These are phyloP conservation scores for Diversispora epigaea DNA, from an alignment of 192 early-diverging fungal genomes.

Conservation along the genomic window DNA sequence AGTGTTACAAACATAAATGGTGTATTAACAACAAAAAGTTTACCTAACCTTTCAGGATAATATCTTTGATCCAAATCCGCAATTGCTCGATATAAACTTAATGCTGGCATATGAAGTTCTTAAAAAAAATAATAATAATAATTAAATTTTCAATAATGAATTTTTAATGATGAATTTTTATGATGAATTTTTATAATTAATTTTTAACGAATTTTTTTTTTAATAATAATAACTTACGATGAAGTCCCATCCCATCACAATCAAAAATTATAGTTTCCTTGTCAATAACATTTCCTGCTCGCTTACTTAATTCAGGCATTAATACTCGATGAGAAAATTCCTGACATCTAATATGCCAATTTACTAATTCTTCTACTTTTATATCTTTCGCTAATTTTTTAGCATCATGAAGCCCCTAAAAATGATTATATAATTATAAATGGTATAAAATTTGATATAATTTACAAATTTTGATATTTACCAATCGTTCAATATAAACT, in stretches of 20 bases:
- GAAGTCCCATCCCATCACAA: constrained; percentile 79
- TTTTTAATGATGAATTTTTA: not conserved
- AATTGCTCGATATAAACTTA: constrained; percentile 70
- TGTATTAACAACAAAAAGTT: constrained; percentile 91
- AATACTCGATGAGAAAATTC: constrained; percentile 68
- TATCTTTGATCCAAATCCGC: constrained; percentile 87
- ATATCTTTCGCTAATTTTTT: constrained; percentile 62
- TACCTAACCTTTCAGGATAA: constrained; percentile 92
- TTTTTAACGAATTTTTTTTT: not conserved
- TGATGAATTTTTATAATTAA: not conserved
- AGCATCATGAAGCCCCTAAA: constrained; percentile 60
- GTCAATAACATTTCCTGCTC: constrained; percentile 65
- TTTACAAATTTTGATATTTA: constrained; percentile 36
- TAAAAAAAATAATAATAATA: not conserved
- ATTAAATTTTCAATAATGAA: not conserved
- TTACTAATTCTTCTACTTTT: constrained; percentile 60
- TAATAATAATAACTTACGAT: constrained; percentile 58
- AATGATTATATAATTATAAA: not conserved
- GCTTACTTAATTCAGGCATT: constrained; percentile 78
- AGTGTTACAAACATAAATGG: constrained; percentile 83
- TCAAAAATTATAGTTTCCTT: constrained; percentile 90
- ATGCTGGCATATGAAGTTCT: constrained; percentile 65
- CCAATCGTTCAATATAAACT: constrained; percentile 89
- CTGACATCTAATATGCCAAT: constrained; percentile 69
- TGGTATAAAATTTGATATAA: not conserved